A percentile compares a stretch with the other conserved stretches of the same genome.
phyloP scores from a whole-genome alignment of 2,329 filamentous ascomycete genomes.

The Zymoseptoria pseudotritici region DNA sequence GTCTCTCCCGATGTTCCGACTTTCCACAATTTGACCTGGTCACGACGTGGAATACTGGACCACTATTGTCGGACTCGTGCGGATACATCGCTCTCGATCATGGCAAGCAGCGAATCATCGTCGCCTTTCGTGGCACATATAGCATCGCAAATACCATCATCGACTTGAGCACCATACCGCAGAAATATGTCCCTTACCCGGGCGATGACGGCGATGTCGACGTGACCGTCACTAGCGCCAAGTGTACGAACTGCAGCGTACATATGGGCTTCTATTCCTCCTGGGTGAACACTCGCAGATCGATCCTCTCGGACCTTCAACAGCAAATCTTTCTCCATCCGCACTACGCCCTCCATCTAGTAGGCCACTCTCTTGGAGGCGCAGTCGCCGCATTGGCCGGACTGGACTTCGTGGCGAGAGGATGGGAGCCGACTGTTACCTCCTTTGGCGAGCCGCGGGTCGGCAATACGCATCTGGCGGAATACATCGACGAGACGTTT shows the following conservation, averaged over 20 bases:
- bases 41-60: slow-evolving; percentile 82
- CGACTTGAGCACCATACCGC: slow-evolving; percentile 81
- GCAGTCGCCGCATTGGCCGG: slow-evolving; percentile 83
- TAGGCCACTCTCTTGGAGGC: slow-evolving; percentile 88
- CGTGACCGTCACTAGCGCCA: slow-evolving; percentile 35
- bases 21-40: slow-evolving; percentile 74
- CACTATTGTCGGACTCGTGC: slow-evolving; percentile 79
- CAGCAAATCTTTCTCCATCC: slow-evolving; percentile 55
- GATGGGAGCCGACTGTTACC: slow-evolving; percentile 69
- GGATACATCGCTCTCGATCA: slow-evolving; percentile 91
- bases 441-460: slow-evolving; percentile 83
- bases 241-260: slow-evolving; percentile 81
- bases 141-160: slow-evolving; percentile 85
- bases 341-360: slow-evolving; percentile 64
- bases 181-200: slow-evolving; percentile 85
- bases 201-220: slow-evolving; percentile 37
- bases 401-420: slow-evolving; percentile 70
- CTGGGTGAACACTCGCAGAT: slow-evolving; percentile 66
- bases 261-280: slow-evolving; percentile 83
- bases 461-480: slow-evolving; percentile 47
- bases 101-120: slow-evolving; percentile 58
- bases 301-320: slow-evolving; percentile 61
- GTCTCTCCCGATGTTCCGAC: slow-evolving; percentile 75
- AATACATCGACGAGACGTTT: slow-evolving; percentile 50
- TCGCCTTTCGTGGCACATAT: slow-evolving; percentile 92